Percentiles rank a stretch among this genome's conserved stretches.
Conservation (phyloP, 441 rosid genomes). For the Aleurites moluccanus region DNA sequence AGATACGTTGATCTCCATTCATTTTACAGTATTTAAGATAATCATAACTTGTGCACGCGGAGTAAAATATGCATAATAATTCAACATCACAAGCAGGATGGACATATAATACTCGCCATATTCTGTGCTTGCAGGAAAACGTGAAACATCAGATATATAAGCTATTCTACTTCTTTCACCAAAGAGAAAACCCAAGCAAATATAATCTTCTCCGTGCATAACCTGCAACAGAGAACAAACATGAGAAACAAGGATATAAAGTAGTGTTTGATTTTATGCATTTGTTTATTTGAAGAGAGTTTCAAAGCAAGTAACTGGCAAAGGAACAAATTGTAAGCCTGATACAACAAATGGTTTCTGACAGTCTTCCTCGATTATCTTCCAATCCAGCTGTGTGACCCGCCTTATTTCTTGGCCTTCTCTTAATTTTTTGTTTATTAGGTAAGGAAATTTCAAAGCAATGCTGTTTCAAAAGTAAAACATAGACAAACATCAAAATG, state of each 20-base stretch:
- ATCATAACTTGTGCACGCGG: not conserved
- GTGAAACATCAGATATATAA: slow-evolving; percentile 90
- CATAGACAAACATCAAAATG: not conserved
- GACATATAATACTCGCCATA: slow-evolving; percentile 46
- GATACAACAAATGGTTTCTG: slow-evolving; percentile 82
- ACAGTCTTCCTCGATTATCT: slow-evolving; percentile 66
- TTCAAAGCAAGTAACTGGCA: slow-evolving; percentile 61
- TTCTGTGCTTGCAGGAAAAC: slow-evolving; percentile 74
- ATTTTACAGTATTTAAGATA: not conserved
- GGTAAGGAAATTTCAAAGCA: slow-evolving; percentile 68
- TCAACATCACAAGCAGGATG: not conserved
- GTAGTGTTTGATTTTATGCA: slow-evolving; percentile 8
- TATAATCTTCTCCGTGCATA: slow-evolving; percentile 98
- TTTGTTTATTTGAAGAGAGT: slow-evolving; percentile 18
- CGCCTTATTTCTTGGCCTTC: slow-evolving; percentile 89
- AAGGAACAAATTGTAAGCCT: slow-evolving; percentile 67
- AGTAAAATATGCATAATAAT: not conserved
- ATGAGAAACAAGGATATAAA: slow-evolving; percentile 14
- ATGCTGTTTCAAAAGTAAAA: slow-evolving; percentile 48
- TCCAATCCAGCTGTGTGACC: slow-evolving; percentile 89
- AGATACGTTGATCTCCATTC: not conserved
- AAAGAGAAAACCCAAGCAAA: slow-evolving; percentile 84
- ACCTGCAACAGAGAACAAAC: slow-evolving; percentile 46
- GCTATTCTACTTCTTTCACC: slow-evolving; percentile 78
- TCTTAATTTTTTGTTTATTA: slow-evolving; percentile 65